Percentiles rank a stretch among this genome's conserved stretches.
These are phyloP conservation scores for Penicillium sp. DNA, from an alignment of 2,329 filamentous ascomycete species.

Conservation along the genomic window DNA sequence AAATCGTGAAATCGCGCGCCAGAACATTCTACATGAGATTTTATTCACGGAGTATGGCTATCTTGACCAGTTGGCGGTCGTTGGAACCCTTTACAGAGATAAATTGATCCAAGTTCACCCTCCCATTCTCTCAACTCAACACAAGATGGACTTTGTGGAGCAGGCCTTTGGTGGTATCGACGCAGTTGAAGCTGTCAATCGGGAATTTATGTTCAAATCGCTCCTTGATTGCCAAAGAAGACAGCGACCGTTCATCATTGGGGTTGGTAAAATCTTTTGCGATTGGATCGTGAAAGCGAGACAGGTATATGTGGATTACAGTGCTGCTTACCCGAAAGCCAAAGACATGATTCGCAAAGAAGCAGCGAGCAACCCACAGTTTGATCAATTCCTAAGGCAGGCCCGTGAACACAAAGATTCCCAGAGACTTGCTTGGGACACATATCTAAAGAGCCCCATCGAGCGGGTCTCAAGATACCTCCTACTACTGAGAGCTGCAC, in stretches of 20 bases:
- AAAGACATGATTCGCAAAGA: background rate
- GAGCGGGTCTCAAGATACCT: background rate
- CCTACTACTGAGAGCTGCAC: background rate
- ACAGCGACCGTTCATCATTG: background rate
- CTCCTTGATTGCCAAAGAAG: background rate
- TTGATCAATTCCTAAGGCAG: background rate
- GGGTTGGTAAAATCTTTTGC: background rate
- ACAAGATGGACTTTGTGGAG: background rate
- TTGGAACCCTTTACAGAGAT: background rate
- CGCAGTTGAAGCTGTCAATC: background rate
- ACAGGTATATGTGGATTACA: background rate
- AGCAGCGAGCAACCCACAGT: background rate
- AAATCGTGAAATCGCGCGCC: background rate
- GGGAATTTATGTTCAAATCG: background rate
- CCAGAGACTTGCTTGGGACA: background rate
- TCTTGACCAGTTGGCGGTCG: background rate
- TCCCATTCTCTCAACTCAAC: background rate
- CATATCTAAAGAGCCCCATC: background rate
- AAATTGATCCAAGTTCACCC: background rate
- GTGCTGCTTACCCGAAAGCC: background rate
- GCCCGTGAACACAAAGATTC: background rate
- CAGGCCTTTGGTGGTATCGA: background rate
- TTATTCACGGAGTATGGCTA: background rate
- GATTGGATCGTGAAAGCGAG: background rate
- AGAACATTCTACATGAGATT: background rate